Conservation (phyloP, 106 monocot species). For the Posidonia australis region DNA sequence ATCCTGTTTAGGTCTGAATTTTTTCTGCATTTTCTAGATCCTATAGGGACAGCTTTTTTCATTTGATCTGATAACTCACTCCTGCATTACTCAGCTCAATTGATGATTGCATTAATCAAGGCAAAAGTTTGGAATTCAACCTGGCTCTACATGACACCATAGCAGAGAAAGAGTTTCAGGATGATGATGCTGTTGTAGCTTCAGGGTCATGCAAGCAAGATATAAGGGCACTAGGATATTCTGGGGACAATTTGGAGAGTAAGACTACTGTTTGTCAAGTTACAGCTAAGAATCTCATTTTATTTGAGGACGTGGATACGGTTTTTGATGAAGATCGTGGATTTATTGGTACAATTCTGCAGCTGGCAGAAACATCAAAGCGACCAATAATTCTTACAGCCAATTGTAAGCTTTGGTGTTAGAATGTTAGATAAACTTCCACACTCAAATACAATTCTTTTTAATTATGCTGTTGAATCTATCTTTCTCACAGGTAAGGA, state of each 20-base stretch:
- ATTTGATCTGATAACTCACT: neutral
- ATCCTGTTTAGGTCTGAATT: neutral
- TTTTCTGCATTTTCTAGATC: too few species aligned
- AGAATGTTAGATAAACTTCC: neutral
- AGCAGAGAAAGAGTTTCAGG: conserved; percentile 13
- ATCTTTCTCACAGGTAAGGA: conserved; percentile 42
- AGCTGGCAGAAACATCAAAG: conserved; percentile 74
- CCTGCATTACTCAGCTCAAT: conserved; percentile 34
- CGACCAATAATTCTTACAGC: conserved; percentile 91
- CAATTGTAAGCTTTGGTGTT: conserved; percentile 52
- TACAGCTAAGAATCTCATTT: conserved; percentile 59
- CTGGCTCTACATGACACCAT: conserved; percentile 5
- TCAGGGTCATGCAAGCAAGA: conserved; percentile 5
- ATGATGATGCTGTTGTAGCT: conserved; percentile 12
- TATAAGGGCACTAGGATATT: neutral
- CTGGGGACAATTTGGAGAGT: conserved; percentile 7
- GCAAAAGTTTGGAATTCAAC: conserved; percentile 12
- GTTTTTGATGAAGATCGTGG: conserved; percentile 93
- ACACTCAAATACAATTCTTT: neutral
- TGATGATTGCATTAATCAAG: conserved; percentile 18
- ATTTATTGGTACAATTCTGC: conserved; percentile 72
- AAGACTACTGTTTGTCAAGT: conserved; percentile 17
- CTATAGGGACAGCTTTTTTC: too few species aligned
- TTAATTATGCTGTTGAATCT: neutral
- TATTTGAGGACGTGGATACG: conserved; percentile 94